Conservation (phyloP, 2,329 filamentous ascomycete genomes). For the Cercospora janseana region DNA sequence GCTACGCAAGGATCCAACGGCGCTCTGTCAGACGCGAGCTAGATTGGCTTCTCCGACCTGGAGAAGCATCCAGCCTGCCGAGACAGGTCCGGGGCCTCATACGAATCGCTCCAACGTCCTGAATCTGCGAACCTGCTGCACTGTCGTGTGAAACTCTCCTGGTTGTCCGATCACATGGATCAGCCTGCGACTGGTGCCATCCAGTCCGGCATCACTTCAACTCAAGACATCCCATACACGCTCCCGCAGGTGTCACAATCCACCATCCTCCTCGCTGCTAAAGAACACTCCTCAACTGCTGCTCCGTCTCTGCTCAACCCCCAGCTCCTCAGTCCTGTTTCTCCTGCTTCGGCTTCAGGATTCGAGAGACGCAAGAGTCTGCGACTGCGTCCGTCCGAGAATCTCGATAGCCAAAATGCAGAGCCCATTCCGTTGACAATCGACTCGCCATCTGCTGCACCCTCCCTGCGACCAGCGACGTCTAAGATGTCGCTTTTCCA, state of each 20-base stretch:
- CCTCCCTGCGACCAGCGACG: constrained; percentile 22
- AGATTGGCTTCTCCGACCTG: not conserved
- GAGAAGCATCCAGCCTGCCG: constrained; percentile 12
- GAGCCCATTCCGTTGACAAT: constrained; percentile 23
- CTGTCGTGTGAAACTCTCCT: constrained; percentile 22
- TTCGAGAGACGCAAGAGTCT: constrained; percentile 24
- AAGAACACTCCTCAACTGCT: constrained; percentile 6
- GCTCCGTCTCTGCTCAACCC: constrained; percentile 8
- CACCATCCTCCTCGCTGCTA: constrained; percentile 18
- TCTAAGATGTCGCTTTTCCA: constrained; percentile 50
- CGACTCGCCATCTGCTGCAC: constrained; percentile 13
- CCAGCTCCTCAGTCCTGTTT: constrained; percentile 11
- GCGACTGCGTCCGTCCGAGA: constrained; percentile 22
- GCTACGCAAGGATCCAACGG: constrained; percentile 8
- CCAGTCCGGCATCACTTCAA: constrained; percentile 20
- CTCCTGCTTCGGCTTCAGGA: constrained; percentile 10
- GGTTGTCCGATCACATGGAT: constrained; percentile 25
- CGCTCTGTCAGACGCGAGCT: constrained; percentile 15
- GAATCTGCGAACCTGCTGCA: constrained; percentile 26
- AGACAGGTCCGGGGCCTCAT: constrained; percentile 12
- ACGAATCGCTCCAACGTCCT: constrained; percentile 20
- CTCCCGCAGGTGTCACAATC: constrained; percentile 24
- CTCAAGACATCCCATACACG: constrained; percentile 18
- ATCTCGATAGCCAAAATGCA: constrained; percentile 26
- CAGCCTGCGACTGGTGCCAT: constrained; percentile 15